Base-by-base conservation (phyloP, 768 basidiomycete species). In the Lepiota venenata region DNA sequence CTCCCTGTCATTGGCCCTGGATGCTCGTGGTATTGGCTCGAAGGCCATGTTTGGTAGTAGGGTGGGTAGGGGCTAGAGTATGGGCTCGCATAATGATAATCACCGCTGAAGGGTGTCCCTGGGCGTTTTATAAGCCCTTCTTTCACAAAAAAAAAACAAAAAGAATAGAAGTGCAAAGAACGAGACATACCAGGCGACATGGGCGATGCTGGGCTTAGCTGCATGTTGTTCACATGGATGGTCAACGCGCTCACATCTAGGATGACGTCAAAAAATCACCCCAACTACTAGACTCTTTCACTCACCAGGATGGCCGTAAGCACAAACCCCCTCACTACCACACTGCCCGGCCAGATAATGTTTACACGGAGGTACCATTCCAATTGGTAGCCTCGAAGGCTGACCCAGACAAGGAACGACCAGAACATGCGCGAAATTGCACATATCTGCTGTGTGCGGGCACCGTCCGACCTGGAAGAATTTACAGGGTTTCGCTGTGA, bases 401-500 rank as follows among this genome's bases (percentile, higher is more conserved):
- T 27, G 15, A n/a, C 37, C 22, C 32, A 47, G 7, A 15, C 65
- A 56, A 45, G 71, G 65, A 22, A 65, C 60, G 15, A 64, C 61
- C 18, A 73, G 52, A 37, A 76, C 64, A 60, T 80, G 77, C 35
- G 72, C 71, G 61, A 80, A 78, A 57, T 78, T 74, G 63, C 78
- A 80, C 21, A 71, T 72, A 32, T 75, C 72, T 29, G 71, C 71
- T n/a, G 76, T 62, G 49, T 72, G 66, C 12, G 75, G 71, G 59
- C 77, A 80, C 55, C 61, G 70, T 43, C 66, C 68, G 14, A 67
- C 57, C 61, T 78, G 77, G 55, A 73, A 80, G 61, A 69, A 80
- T 63, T 70, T 74, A 64, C 78, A 80, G 20, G 77, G 78, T 63
- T 78, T 80, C 20, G 77, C 78, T 80, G 60, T 16, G 47, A 49